A percentile compares a stretch with the other conserved stretches of the same genome.
Conservation (phyloP, 306 rosid species). For the Trifolium dubium region DNA sequence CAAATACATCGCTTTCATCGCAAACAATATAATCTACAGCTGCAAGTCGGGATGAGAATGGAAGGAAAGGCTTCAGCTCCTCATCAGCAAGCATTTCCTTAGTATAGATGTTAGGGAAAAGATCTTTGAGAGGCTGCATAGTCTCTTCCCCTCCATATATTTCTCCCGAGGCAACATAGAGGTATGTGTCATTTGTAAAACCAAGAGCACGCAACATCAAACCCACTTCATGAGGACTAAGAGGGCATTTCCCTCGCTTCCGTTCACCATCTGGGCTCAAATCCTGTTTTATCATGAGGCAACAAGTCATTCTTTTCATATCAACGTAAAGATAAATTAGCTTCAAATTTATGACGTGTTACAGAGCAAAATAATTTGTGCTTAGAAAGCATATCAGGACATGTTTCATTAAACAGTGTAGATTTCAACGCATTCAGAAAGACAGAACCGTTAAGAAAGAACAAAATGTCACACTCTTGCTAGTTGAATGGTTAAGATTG, state of each 20-base stretch:
- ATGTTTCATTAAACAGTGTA: slow-evolving; percentile 17
- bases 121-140: slow-evolving; percentile 83
- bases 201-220: slow-evolving; percentile 93
- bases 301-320: slow-evolving; percentile 30
- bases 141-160: slow-evolving; percentile 98
- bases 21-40: slow-evolving; percentile 96
- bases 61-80: slow-evolving; percentile 87
- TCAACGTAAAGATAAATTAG: slow-evolving; percentile 15
- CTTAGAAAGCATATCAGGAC: slow-evolving; percentile 26
- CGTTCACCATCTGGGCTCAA: slow-evolving; percentile 86
- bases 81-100: slow-evolving; percentile 89
- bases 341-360: slow-evolving; percentile 23
- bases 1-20: slow-evolving; percentile 94
- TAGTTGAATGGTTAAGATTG: slow-evolving; percentile 19
- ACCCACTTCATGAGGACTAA: slow-evolving; percentile 96
- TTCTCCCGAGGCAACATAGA: slow-evolving; percentile 97
- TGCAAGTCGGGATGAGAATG: slow-evolving; percentile 94
- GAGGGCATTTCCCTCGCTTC: slow-evolving; percentile 96
- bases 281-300: slow-evolving; percentile 57
- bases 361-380: slow-evolving; percentile 4
- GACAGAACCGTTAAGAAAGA: slow-evolving; percentile 22
- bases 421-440: slow-evolving; percentile 33
- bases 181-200: slow-evolving; percentile 79
- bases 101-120: slow-evolving; percentile 90
- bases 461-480: slow-evolving; percentile 24